These are phyloP conservation scores for Tolypocladium amazonense DNA, from an alignment of 2,329 filamentous ascomycete species.

Conservation along the genomic window DNA sequence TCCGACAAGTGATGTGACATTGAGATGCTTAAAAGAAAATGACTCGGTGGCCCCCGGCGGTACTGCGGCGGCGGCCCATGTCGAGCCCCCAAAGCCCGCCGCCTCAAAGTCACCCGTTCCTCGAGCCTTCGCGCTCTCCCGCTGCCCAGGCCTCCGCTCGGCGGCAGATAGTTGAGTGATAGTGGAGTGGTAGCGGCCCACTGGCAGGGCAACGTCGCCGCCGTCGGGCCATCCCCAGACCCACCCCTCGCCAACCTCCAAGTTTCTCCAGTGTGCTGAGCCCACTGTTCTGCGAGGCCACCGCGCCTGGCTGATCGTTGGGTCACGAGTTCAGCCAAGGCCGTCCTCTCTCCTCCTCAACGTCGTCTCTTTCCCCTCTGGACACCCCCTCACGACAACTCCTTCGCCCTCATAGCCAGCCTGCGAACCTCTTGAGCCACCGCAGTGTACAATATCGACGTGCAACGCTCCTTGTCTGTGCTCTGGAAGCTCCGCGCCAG, in stretches of 20 bases:
- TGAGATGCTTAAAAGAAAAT: background rate
- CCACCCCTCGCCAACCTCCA: background rate
- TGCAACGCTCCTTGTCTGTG: background rate
- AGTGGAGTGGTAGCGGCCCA: background rate
- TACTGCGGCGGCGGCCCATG: background rate
- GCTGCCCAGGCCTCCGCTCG: background rate
- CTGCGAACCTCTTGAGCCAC: background rate
- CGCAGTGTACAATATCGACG: background rate
- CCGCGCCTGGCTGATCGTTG: background rate
- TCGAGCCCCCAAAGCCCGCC: background rate
- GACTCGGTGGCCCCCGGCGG: background rate
- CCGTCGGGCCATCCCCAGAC: background rate
- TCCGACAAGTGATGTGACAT: background rate
- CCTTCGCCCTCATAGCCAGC: background rate
- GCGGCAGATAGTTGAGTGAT: background rate
- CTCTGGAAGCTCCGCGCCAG: background rate
- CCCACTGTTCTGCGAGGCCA: background rate
- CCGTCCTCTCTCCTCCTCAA: background rate
- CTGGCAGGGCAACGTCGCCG: background rate
- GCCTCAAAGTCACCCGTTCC: background rate
- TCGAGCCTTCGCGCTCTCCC: background rate
- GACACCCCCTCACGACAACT: background rate
- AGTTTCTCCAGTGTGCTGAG: background rate
- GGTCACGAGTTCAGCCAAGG: background rate
- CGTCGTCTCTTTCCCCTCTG: background rate